A percentile compares a stretch with the other conserved stretches of the same genome.
phyloP scores from a whole-genome alignment of 306 rosid species.

The Prinsepia uniflora region DNA sequence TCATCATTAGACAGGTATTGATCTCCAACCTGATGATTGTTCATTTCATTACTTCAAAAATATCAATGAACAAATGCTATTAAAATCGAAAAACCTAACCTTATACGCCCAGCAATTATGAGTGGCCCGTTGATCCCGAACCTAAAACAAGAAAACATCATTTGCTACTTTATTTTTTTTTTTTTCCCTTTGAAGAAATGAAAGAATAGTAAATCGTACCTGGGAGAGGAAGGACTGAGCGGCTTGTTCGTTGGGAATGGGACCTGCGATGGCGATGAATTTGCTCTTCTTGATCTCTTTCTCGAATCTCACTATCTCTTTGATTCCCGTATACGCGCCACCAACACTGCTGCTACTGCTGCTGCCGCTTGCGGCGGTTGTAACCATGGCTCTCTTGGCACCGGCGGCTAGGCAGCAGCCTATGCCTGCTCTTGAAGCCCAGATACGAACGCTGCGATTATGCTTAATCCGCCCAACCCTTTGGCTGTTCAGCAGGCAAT shows the following conservation, averaged over 20 bases:
- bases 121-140: constrained; percentile 74
- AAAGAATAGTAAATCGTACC: constrained; percentile 22
- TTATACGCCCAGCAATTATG: constrained; percentile 95
- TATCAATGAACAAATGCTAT: not conserved
- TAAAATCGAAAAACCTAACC: constrained; percentile 29
- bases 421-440: constrained; percentile 30
- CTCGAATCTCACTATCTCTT: constrained; percentile 56
- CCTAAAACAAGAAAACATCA: constrained; percentile 38
- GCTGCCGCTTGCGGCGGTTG: constrained; percentile 33
- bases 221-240: constrained; percentile 78
- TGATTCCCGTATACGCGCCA: constrained; percentile 61
- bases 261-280: constrained; percentile 80
- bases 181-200: not conserved
- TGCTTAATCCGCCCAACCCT: constrained; percentile 13
- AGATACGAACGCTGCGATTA: constrained; percentile 21
- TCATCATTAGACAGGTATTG: constrained; percentile 92
- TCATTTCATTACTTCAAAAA: not conserved
- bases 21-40: constrained; percentile 67
- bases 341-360: constrained; percentile 24
- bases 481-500: constrained; percentile 20
- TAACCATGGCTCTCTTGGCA: constrained; percentile 40
- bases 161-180: not conserved
- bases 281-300: constrained; percentile 84
- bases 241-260: constrained; percentile 67
- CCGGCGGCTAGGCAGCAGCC: constrained; percentile 23